Conservation (phyloP, 148 eudicot genomes). For the Chenopodium suecicum region DNA sequence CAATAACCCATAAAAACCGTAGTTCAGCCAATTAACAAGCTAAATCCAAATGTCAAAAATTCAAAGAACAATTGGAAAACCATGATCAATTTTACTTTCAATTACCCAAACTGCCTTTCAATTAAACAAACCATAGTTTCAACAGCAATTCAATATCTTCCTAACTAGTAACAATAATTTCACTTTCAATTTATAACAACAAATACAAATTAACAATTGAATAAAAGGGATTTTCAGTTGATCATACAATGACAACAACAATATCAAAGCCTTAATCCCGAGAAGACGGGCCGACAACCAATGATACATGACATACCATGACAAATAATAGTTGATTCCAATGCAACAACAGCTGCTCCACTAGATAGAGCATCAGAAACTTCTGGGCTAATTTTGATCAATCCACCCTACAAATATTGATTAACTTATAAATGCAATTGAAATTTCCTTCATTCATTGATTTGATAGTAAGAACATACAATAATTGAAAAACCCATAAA, state of each 20-base stretch:
- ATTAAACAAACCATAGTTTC: neutral
- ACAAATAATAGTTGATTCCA: constrained; percentile 89
- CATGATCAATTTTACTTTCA: neutral
- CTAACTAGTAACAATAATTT: too few relatives aligned
- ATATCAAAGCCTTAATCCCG: neutral
- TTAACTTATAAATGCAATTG: neutral
- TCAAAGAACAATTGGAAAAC: neutral
- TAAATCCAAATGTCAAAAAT: neutral
- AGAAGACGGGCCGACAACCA: neutral
- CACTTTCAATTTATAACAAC: neutral
- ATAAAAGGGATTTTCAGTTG: neutral
- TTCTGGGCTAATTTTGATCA: constrained; percentile 58
- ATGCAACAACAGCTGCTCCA: constrained; percentile 82
- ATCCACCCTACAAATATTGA: constrained; percentile 14
- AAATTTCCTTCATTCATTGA: neutral
- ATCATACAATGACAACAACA: neutral
- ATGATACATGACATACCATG: constrained; percentile 50
- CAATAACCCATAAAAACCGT: too few relatives aligned
- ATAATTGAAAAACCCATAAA: neutral
- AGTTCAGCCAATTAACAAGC: neutral
- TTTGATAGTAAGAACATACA: neutral
- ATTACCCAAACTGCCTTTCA: neutral
- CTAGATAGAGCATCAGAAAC: constrained; percentile 72
- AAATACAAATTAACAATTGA: neutral
- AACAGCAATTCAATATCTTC: neutral